Evolutionary conservation across 768 basidiomycete genomes (phyloP), one percentile per base, ranked within the genome.

Genomic region (Xerocomus spinulosus): DNA sequence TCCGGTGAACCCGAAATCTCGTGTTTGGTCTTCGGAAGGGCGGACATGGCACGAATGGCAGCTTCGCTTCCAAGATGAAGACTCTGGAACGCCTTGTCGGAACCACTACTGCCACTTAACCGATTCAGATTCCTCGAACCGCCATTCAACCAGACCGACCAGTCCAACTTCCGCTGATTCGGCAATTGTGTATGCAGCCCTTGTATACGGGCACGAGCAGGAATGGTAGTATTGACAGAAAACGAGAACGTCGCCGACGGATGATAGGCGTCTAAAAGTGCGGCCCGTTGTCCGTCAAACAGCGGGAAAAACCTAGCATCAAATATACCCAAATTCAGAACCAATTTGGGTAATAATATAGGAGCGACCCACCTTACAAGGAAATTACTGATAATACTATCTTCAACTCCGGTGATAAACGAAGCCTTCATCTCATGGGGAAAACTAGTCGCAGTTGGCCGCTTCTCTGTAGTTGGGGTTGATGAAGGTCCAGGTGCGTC

Each of bases 211-310:
- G 90, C 87, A 14, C 93, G 85, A 7, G 75, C 64, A 4, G 90
- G 90, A 51, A 94, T 87, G 6, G 79, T 63, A 2, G 93, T 94
- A 63, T 93, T 94, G 57, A 81, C 80, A 17, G 85, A 87, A 63
- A 85, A 87, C 1, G 93, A 96, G 64, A 97, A 93, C 8, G 92
- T 94, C n/a, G 94, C 88, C 10, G 78, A 70, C 1, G 87, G 81
- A 50, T 88, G 80, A 63, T 98, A 99, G 17, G 78, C 90, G 38
- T 84, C 74, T 14, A 79, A 59, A 6, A 97, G 76, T 0, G 73
- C 68, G 0, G 75, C 68, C 15, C 95, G 82, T 53, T 88, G 80
- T 17, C 70, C 76, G 64, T 99, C 96, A 65, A 89, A 94, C 2
- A 81, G 64, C 9, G 84, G 80, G 70, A 97, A 93, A 68, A 86